Conservation (phyloP, 2,329 filamentous ascomycete species). For the Elsinoe perseae region DNA sequence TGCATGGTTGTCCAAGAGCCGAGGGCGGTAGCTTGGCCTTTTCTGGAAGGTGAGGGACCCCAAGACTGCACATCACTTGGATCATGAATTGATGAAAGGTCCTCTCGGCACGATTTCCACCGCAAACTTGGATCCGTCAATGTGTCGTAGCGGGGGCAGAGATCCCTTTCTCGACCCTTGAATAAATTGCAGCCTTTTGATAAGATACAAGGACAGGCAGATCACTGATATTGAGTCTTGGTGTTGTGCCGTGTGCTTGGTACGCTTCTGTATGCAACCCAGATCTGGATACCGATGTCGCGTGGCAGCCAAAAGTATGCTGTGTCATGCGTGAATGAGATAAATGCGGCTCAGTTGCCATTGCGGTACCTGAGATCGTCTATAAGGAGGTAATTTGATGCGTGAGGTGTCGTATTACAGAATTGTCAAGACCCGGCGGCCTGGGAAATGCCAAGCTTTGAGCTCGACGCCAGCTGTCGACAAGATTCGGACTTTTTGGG, state of each 20-base stretch:
- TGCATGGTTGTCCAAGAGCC: constrained; percentile 13
- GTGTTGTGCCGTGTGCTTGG: not conserved
- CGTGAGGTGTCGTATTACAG: not conserved
- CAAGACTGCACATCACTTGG: constrained; percentile 13
- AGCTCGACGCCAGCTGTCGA: constrained; percentile 4
- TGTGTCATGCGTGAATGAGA: not conserved
- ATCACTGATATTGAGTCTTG: not conserved
- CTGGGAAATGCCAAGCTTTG: not conserved
- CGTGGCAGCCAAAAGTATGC: constrained; percentile 13
- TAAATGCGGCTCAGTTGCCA: constrained; percentile 1
- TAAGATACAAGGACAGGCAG: constrained; percentile 5
- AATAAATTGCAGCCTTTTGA: constrained; percentile 8
- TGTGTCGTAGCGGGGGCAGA: not conserved
- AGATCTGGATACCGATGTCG: constrained; percentile 7
- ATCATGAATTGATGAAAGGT: not conserved
- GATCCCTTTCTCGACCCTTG: not conserved
- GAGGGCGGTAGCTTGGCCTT: not conserved
- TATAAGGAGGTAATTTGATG: not conserved
- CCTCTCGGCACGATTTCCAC: constrained; percentile 7
- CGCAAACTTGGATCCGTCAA: not conserved
- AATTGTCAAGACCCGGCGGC: not conserved
- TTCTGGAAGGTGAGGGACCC: constrained; percentile 3
- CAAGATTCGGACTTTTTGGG: constrained; percentile 11
- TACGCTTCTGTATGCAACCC: not conserved
- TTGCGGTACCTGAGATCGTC: not conserved